Base-by-base conservation (phyloP, 2,329 filamentous ascomycete species). In the Exserohilum turcica region DNA sequence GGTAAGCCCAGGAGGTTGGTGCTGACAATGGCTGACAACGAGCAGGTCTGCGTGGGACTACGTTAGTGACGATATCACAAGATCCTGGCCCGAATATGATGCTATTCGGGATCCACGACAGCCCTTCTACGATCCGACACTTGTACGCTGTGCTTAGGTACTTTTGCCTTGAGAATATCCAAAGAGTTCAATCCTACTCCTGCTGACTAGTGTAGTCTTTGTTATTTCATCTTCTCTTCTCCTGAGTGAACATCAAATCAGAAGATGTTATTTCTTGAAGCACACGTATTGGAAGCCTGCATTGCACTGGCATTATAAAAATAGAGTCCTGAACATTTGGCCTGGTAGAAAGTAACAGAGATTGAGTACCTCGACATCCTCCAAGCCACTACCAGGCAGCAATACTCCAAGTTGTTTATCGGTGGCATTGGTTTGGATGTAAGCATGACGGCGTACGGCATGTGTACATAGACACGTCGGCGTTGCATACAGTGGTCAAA, bases 1-100 rank as follows among this genome's bases (percentile, higher is more conserved):
- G 38, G 21, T 45, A 12, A n/a, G 2, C 10, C 12, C 8, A 31
- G 5, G 10, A 31, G 12, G 28, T 27, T 12, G 21, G 13, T 24
- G 13, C 1, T 6, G 6, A n/a, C 8, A 2, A 19, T 43, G 4
- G 18, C 47, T 54, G 27, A 54, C 31, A 18, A 19, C 2, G 5
- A 44, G 19, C 15, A 57, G 54, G 37, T 28, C 50, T 19, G 12
- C 28, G 5, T 33, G 29, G 24, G 45, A 54, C 24, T 43, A 54
- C 19, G 15, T 33, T 10, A 40, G 36, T 27, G 8, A 15, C 7
- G 42, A 57, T 21, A 27, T 15, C 13, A 13, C 33, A 2, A 50
- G 37, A 36, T 42, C 54, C 15, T 57, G 54, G 54, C 54, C 54
- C 24, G 38, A 39, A 16, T 54, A 57, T 47, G 32, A 54, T 28